Evolutionary conservation across 2,329 filamentous ascomycete genomes (phyloP).

Genomic region (Phialemoniopsis sp.): DNA sequence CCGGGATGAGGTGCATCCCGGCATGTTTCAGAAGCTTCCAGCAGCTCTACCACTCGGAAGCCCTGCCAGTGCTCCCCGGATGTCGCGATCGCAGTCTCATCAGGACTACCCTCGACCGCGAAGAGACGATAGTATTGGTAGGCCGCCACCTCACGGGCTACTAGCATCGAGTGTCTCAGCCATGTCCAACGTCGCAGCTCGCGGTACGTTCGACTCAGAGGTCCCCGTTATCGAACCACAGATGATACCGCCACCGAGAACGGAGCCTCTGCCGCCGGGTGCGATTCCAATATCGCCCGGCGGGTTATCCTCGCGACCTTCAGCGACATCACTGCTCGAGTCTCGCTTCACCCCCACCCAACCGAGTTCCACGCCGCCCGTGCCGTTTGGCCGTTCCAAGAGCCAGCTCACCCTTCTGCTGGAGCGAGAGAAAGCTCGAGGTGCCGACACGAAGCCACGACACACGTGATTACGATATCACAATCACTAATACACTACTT

Average conservation of each 20-base stretch:
- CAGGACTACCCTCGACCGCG: conserved; percentile 5
- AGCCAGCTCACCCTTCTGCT: conserved; percentile 56
- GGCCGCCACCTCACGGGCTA: conserved; percentile 10
- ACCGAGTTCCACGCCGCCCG: conserved; percentile 36
- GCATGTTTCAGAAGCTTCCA: background rate
- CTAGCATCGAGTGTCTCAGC: conserved; percentile 13
- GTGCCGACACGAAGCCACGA: conserved; percentile 12
- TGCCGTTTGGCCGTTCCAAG: conserved; percentile 53
- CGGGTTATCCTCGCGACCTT: conserved; percentile 10
- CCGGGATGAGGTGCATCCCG: no score
- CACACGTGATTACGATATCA: no score
- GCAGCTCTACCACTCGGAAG: background rate
- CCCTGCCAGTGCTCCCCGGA: background rate
- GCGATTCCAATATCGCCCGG: conserved; percentile 12
- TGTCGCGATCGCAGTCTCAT: conserved; percentile 8
- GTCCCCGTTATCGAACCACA: conserved; percentile 6
- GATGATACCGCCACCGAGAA: conserved; percentile 5
- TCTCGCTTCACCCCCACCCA: conserved; percentile 42
- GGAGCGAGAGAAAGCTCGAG: conserved; percentile 46
- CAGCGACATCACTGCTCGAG: conserved; percentile 25
- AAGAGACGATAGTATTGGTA: conserved; percentile 8
- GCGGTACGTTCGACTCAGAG: conserved; percentile 19
- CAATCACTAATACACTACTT: no score
- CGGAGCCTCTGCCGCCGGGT: conserved; percentile 6
- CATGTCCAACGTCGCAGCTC: conserved; percentile 13